Conservation (phyloP, 208 protist genomes). For the Leishmania aethiopica region DNA sequence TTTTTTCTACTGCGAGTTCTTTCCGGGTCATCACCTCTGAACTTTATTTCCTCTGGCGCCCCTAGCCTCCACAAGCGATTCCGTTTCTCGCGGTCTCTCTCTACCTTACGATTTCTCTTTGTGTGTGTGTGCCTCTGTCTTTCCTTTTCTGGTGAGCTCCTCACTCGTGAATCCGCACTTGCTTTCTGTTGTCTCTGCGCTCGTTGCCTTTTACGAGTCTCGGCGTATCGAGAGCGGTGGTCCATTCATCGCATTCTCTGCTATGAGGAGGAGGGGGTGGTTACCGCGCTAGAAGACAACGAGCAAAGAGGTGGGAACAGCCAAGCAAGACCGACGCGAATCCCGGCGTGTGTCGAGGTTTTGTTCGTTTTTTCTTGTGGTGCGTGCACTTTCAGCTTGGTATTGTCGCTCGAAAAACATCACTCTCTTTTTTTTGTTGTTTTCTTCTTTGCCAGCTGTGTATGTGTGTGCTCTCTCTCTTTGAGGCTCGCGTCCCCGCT, state of each 20-base stretch:
- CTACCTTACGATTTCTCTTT: neutral
- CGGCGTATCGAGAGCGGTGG: neutral
- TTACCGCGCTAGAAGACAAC: neutral
- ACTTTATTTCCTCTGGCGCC: neutral
- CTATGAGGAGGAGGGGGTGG: neutral
- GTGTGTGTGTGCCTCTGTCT: neutral
- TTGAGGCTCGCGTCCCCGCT: neutral
- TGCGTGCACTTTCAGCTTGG: neutral
- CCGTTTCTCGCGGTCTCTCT: neutral
- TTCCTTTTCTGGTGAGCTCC: neutral
- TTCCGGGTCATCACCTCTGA: neutral
- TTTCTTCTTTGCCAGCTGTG: neutral
- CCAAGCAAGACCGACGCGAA: neutral
- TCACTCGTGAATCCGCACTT: neutral
- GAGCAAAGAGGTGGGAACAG: neutral
- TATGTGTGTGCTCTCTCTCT: neutral
- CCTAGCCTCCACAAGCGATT: neutral
- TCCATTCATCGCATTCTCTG: neutral
- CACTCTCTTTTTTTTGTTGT: neutral
- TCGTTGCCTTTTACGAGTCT: neutral
- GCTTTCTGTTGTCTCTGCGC: neutral
- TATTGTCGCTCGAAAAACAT: neutral
- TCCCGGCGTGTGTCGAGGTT: neutral
- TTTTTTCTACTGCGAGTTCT: neutral
- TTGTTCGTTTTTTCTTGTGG: too few species aligned